These are phyloP conservation scores for Chenopodium quinoa DNA, from an alignment of 148 eudicot species.

Conservation along the genomic window DNA sequence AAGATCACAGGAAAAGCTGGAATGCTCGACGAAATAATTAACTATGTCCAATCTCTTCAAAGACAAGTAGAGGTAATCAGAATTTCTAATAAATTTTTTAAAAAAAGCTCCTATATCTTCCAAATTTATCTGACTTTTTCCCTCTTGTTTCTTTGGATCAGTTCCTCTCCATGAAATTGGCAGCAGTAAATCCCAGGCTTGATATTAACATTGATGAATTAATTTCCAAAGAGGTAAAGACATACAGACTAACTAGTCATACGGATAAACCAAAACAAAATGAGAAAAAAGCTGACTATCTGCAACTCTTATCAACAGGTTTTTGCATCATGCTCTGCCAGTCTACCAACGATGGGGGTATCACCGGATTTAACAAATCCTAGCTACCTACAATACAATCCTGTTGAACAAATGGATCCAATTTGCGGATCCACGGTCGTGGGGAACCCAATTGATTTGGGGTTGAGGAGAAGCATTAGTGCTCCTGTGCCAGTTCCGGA, in stretches of 20 bases:
- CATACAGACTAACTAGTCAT: slow-evolving; percentile 3
- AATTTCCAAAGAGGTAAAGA: slow-evolving; percentile 66
- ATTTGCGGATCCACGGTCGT: slow-evolving; percentile 47
- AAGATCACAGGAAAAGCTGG: slow-evolving; percentile 97
- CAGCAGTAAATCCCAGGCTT: slow-evolving; percentile 70
- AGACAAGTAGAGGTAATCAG: slow-evolving; percentile 92
- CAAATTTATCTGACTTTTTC: slow-evolving; percentile 12
- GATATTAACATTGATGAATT: slow-evolving; percentile 71
- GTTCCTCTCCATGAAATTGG: slow-evolving; percentile 95
- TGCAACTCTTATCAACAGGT: slow-evolving; percentile 39
- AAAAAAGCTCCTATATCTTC: neutral
- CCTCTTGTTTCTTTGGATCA: slow-evolving; percentile 33
- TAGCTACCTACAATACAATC: slow-evolving; percentile 48
- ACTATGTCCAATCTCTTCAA: slow-evolving; percentile 96
- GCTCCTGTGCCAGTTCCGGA: slow-evolving; percentile 64
- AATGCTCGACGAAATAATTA: slow-evolving; percentile 95
- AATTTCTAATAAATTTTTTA: neutral
- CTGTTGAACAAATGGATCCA: slow-evolving; percentile 46
- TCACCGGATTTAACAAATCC: slow-evolving; percentile 48
- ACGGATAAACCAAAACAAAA: neutral
- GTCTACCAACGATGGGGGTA: slow-evolving; percentile 45
- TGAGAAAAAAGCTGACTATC: neutral
- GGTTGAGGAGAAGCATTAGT: slow-evolving; percentile 51
- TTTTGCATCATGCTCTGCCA: slow-evolving; percentile 53
- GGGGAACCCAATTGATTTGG: slow-evolving; percentile 38